Evolutionary conservation across 306 rosid species (phyloP).

Genomic region (Cicer pinnatifidum): DNA sequence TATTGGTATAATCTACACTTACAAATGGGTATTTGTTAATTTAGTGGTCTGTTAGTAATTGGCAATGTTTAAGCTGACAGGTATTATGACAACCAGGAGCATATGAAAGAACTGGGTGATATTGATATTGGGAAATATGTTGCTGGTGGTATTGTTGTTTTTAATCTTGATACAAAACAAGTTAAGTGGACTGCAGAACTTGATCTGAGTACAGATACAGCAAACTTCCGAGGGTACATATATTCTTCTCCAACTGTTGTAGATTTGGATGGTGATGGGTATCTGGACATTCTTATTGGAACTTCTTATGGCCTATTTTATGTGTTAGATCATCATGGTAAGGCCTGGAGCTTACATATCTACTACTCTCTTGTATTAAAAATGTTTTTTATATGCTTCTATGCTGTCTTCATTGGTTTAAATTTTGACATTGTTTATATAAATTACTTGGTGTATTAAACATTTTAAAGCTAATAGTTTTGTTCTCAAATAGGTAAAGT

Average conservation of each 20-base stretch:
- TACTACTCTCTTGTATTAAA: conserved; percentile 10
- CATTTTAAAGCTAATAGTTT: conserved; percentile 31
- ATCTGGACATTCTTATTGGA: conserved; percentile 91
- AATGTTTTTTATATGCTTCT: conserved; percentile 16
- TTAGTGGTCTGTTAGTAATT: conserved; percentile 51
- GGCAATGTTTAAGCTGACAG: conserved; percentile 63
- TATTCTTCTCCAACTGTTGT: conserved; percentile 89
- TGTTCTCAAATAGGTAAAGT: conserved; percentile 71
- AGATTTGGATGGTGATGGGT: conserved; percentile 98
- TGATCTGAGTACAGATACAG: conserved; percentile 87
- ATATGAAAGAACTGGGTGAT: conserved; percentile 85
- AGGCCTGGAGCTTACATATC: conserved; percentile 34
- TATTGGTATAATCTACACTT: conserved; percentile 28
- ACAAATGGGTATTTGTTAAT: conserved; percentile 20
- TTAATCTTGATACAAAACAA: conserved; percentile 89
- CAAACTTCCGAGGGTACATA: conserved; percentile 72
- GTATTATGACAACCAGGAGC: conserved; percentile 93
- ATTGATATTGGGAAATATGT: conserved; percentile 89
- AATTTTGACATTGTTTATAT: not conserved
- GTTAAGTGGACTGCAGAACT: conserved; percentile 90
- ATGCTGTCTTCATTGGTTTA: not conserved
- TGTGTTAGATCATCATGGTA: conserved; percentile 94
- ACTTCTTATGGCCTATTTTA: conserved; percentile 93
- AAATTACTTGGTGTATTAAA: not conserved
- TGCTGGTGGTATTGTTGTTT: conserved; percentile 91